Percentiles rank a stretch among this genome's conserved stretches.
phyloP scores from a whole-genome alignment of 495 filamentous ascomycete species.

The Sphaerosporella brunnea region DNA sequence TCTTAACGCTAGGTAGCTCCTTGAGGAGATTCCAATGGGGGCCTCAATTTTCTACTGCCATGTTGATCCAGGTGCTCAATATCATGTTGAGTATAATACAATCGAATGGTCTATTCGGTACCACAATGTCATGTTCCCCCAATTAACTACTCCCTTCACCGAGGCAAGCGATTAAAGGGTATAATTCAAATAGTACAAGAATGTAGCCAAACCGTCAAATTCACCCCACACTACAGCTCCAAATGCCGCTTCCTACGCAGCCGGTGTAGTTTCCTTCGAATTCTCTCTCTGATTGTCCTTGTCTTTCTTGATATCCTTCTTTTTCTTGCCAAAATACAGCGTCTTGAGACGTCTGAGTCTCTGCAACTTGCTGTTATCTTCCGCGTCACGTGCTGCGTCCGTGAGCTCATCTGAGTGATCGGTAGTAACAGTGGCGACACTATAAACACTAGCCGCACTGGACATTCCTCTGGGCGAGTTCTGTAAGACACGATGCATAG shows the following conservation, averaged over 20 bases:
- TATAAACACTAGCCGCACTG: slow-evolving; percentile 16
- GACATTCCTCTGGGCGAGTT: slow-evolving; percentile 12
- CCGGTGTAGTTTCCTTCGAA: not conserved
- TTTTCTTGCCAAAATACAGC: slow-evolving; percentile 24
- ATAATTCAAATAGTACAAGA: too few species aligned
- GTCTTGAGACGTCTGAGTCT: slow-evolving; percentile 23
- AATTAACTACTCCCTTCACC: too few species aligned
- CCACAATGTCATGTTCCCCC: not conserved
- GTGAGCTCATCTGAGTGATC: not conserved
- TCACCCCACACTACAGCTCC: not conserved
- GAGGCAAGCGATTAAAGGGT: too few species aligned
- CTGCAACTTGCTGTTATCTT: slow-evolving; percentile 21
- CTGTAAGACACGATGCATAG: slow-evolving; percentile 14
- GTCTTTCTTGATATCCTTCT: slow-evolving; percentile 17
- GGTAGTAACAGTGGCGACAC: slow-evolving; percentile 1
- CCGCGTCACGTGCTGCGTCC: slow-evolving; percentile 18
- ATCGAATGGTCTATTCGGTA: not conserved
- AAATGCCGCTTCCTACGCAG: not conserved
- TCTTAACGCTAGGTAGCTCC: too few species aligned
- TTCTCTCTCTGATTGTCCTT: not conserved
- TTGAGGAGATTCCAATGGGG: too few species aligned
- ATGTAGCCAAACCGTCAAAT: not conserved
- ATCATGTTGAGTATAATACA: too few species aligned
- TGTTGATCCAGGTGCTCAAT: too few species aligned
- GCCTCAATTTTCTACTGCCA: too few species aligned